phyloP scores from a whole-genome alignment of 257 asterid genomes.

The Primulina huaijiensis region DNA sequence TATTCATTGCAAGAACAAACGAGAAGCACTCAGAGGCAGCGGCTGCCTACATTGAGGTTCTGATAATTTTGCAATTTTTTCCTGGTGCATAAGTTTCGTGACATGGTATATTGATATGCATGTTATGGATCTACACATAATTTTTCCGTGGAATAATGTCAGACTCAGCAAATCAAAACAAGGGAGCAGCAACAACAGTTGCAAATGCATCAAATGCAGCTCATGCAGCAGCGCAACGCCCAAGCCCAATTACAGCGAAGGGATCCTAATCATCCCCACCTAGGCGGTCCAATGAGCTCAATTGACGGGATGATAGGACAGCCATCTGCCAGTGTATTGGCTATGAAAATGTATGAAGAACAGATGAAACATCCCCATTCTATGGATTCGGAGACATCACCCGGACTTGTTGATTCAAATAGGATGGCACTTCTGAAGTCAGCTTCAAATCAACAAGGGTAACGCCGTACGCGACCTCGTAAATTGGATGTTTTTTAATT shows the following conservation, averaged over 20 bases:
- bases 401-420: slow-evolving; percentile 76
- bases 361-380: slow-evolving; percentile 89
- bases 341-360: slow-evolving; percentile 95
- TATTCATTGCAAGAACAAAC: slow-evolving; percentile 94
- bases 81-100: slow-evolving; percentile 3
- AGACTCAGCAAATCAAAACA: slow-evolving; percentile 93
- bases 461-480: slow-evolving; percentile 22
- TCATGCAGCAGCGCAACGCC: slow-evolving; percentile 91
- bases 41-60: slow-evolving; percentile 97
- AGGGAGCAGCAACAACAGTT: slow-evolving; percentile 96
- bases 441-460: slow-evolving; percentile 92
- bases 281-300: slow-evolving; percentile 78
- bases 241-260: slow-evolving; percentile 92
- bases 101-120: slow-evolving; percentile 3
- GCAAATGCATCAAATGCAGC: slow-evolving; percentile 92
- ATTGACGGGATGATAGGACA: slow-evolving; percentile 92
- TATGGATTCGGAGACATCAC: slow-evolving; percentile 89
- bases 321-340: slow-evolving; percentile 91
- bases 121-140: slow-evolving; percentile 8
- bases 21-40: slow-evolving; percentile 99
- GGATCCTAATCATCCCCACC: slow-evolving; percentile 89
- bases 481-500: slow-evolving; percentile 3
- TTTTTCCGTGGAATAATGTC: slow-evolving; percentile 21
- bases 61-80: slow-evolving; percentile 26
- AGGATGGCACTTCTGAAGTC: slow-evolving; percentile 96